Evolutionary conservation across 148 eudicot species (phyloP), one percentile per base, ranked within the genome.

Genomic region (Chenopodium quinoa): DNA sequence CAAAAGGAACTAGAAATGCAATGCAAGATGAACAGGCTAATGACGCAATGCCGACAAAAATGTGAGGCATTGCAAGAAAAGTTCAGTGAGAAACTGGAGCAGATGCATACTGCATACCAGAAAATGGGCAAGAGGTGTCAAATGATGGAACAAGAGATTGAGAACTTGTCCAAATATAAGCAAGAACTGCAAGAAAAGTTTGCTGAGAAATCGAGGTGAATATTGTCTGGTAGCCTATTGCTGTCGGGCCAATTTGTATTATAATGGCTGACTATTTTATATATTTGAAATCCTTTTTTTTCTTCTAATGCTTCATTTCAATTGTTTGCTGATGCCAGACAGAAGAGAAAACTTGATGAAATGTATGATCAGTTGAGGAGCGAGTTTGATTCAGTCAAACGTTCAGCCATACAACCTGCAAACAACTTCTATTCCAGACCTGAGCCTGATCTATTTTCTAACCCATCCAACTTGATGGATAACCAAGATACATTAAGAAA

Each of bases 1-100:
- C 99, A 95, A 81, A 93, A 88, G 85, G 98, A 93, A 82, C 86
- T 95, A 75, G 97, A 95, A 86, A 87, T 92, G 97, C 97, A 95
- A 82, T 90, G 84, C 83, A 95, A 95, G 94, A 89, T 93, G 92
- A 95, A 93, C 89, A 90, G 89, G 82, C 80, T 93, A 66, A 84
- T 91, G 77, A 85, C 86, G 63, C 96, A 95, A 79, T 95, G 90
- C 81, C 89, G 92, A 82, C 96, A 95, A 81, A 95, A 93, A 86
- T 93, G 96, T 75, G 93, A 93, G 85, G 66, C 84, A 29, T 81
- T 95, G 94, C 97, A 93, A 87, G 93, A 92, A 72, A 93, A 91
- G 81, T 93, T 90, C 78, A 85, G 93, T 52, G 91, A 91, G 87
- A 93, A 92, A 89, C 58, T 95, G 85, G 97, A 95, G 86, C 94